These are phyloP conservation scores for Omphalea diandra DNA, from an alignment of 441 rosid genomes.

Conservation along the genomic window DNA sequence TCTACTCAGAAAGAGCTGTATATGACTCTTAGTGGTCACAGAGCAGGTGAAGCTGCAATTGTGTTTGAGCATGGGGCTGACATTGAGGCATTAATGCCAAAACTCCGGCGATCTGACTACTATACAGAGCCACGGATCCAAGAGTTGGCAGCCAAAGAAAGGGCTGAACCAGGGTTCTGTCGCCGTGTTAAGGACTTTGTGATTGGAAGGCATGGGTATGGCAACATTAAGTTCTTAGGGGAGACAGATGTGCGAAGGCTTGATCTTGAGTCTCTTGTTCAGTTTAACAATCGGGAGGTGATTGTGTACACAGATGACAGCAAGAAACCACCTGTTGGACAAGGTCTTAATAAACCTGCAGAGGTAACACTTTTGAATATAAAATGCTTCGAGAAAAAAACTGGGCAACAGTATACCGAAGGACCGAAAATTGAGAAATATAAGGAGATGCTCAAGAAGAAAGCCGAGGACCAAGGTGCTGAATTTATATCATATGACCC, in stretches of 20 bases:
- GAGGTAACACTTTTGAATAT: conserved; percentile 90
- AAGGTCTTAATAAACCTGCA: conserved; percentile 93
- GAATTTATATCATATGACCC: conserved; percentile 84
- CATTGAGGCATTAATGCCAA: conserved; percentile 85
- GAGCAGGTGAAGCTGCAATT: conserved; percentile 92
- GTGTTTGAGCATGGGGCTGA: conserved; percentile 90
- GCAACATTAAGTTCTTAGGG: conserved; percentile 81
- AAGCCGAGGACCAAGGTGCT: conserved; percentile 92
- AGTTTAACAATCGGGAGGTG: conserved; percentile 88
- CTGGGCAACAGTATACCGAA: conserved; percentile 59
- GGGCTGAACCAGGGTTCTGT: conserved; percentile 74
- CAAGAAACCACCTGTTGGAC: conserved; percentile 87
- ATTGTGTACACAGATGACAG: conserved; percentile 90
- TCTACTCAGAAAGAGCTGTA: conserved; percentile 49
- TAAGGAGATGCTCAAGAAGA: conserved; percentile 80
- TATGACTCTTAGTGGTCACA: conserved; percentile 58
- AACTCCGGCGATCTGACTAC: conserved; percentile 71
- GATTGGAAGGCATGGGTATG: conserved; percentile 84
- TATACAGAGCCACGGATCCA: conserved; percentile 90
- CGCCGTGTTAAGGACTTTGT: conserved; percentile 72
- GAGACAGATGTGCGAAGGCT: conserved; percentile 85
- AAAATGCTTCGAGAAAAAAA: conserved; percentile 84
- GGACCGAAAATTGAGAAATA: conserved; percentile 72
- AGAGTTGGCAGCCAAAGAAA: conserved; percentile 93
- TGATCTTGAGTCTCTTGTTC: conserved; percentile 75